These are phyloP conservation scores for Xylaria sp. DNA, from an alignment of 2,329 filamentous ascomycete species.

Conservation along the genomic window DNA sequence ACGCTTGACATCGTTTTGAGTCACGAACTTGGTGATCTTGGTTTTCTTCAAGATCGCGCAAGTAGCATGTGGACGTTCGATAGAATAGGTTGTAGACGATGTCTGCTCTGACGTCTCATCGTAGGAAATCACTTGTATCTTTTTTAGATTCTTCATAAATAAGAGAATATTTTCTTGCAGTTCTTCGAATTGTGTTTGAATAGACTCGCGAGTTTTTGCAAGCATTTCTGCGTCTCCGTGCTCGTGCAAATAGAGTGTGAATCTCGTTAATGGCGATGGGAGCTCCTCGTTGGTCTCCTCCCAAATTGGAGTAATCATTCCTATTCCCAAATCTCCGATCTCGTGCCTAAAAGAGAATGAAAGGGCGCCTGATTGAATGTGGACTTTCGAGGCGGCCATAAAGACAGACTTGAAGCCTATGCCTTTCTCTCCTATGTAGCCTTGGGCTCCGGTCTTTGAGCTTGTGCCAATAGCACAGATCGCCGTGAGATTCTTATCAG, in stretches of 20 bases:
- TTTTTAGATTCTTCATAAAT: slow-evolving; percentile 49
- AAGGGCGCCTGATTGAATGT: slow-evolving; percentile 51
- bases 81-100: slow-evolving; percentile 25
- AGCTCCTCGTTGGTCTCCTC: slow-evolving; percentile 32
- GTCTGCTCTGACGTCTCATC: slow-evolving; percentile 24
- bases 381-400: slow-evolving; percentile 51
- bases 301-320: slow-evolving; percentile 57
- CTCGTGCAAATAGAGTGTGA: slow-evolving; percentile 47
- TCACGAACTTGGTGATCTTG: neutral
- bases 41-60: slow-evolving; percentile 13
- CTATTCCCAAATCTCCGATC: slow-evolving; percentile 51
- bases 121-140: slow-evolving; percentile 42
- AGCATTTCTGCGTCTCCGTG: slow-evolving; percentile 27
- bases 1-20: slow-evolving; percentile 6
- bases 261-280: slow-evolving; percentile 39
- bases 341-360: slow-evolving; percentile 52
- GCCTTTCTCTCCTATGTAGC: slow-evolving; percentile 57
- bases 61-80: slow-evolving; percentile 4
- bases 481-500: slow-evolving; percentile 47
- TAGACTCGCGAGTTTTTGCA: slow-evolving; percentile 28
- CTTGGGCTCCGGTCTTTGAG: slow-evolving; percentile 49
- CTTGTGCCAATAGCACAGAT: slow-evolving; percentile 54
- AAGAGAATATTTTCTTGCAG: slow-evolving; percentile 48
- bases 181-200: slow-evolving; percentile 45
- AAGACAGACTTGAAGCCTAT: slow-evolving; percentile 60